Conservation (phyloP, 108 stramenopile genomes). For the Cyclotella kingstonii region DNA sequence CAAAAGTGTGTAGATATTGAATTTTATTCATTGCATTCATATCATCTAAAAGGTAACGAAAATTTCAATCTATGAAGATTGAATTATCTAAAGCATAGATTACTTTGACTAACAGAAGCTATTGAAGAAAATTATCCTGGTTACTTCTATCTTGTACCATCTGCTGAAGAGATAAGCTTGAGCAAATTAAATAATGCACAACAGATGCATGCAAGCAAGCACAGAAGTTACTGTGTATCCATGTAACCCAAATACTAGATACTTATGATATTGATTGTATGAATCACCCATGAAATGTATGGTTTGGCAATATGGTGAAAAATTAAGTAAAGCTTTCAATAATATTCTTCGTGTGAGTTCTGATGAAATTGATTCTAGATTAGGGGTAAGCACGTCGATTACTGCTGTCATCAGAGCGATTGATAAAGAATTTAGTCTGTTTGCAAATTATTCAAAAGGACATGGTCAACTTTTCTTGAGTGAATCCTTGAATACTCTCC, state of each 20-base stretch:
- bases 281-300: constrained; percentile 14
- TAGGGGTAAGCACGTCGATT: constrained; percentile 18
- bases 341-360: constrained; percentile 3
- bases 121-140: constrained; percentile 3
- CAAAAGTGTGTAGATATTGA: constrained; percentile 5
- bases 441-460: constrained; percentile 31
- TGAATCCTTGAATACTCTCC: constrained; percentile 18
- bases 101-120: constrained; percentile 1
- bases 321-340: background rate
- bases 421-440: constrained; percentile 30
- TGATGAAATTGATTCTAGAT: constrained; percentile 22
- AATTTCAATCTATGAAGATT: too few relatives aligned
- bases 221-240: background rate
- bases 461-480: constrained; percentile 18
- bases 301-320: constrained; percentile 22
- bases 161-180: constrained; percentile 6
- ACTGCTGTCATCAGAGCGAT: constrained; percentile 8
- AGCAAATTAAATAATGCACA: constrained; percentile 4
- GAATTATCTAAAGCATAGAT: background rate
- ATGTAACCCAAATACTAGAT: background rate
- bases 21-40: too few relatives aligned
- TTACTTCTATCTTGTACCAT: background rate
- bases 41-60: too few relatives aligned
- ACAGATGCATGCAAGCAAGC: constrained; percentile 17
- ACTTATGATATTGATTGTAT: constrained; percentile 1